Evolutionary conservation across 768 basidiomycete species (phyloP).

Genomic region (Kwoniella sp.): DNA sequence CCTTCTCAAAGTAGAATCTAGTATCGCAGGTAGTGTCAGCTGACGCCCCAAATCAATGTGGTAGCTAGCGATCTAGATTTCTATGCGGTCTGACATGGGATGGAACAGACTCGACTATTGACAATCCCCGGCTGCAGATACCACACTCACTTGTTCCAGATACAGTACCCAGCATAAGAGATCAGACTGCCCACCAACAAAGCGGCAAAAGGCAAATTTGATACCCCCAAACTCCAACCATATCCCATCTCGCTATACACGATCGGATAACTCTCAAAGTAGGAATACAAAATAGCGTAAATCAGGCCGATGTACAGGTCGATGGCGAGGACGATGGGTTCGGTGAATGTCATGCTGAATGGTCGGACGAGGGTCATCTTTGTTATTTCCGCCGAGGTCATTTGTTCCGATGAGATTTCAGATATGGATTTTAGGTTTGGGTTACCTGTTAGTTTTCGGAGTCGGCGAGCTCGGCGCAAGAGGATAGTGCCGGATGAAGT

Average conservation of each 20-base stretch:
- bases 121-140: too few species aligned
- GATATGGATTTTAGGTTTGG: slow-evolving; percentile 40
- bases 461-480: slow-evolving; percentile 54
- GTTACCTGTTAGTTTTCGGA: slow-evolving; percentile 57
- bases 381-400: slow-evolving; percentile 32
- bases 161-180: slow-evolving; percentile 28
- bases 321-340: slow-evolving; percentile 35
- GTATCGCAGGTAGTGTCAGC: background rate
- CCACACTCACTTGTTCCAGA: slow-evolving; percentile 38
- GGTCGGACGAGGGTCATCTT: slow-evolving; percentile 45
- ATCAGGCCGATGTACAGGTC: slow-evolving; percentile 37
- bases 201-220: slow-evolving; percentile 33
- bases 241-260: slow-evolving; percentile 32
- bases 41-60: background rate
- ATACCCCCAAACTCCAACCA: slow-evolving; percentile 34
- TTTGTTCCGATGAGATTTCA: slow-evolving; percentile 46
- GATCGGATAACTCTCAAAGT: slow-evolving; percentile 43
- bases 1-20: slow-evolving; percentile 39
- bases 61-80: too few species aligned
- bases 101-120: too few species aligned
- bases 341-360: slow-evolving; percentile 39
- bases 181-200: slow-evolving; percentile 34
- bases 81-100: too few species aligned
- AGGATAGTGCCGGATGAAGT: slow-evolving; percentile 55
- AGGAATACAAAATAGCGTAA: slow-evolving; percentile 38